Evolutionary conservation across 768 basidiomycete genomes (phyloP).

Genomic region (Lentinula edodes): DNA sequence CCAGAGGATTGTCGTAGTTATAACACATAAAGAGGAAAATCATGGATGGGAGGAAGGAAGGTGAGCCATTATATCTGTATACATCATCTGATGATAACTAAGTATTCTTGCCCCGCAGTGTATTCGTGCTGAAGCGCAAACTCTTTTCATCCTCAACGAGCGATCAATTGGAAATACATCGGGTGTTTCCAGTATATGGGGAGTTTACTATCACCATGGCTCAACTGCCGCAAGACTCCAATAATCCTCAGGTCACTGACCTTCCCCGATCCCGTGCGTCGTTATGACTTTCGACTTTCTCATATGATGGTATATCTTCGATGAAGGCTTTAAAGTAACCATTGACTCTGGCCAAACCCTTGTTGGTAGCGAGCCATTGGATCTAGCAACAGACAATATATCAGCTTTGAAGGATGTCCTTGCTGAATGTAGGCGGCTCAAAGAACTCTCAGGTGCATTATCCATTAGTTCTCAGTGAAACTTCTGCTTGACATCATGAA

Average conservation of each 20-base stretch:
- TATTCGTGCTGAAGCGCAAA: constrained; percentile 31
- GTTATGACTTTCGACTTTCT: not conserved
- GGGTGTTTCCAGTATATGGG: constrained; percentile 52
- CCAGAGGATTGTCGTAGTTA: constrained; percentile 39
- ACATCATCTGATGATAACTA: not conserved
- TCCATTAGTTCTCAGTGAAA: constrained; percentile 1
- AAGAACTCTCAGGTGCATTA: constrained; percentile 40
- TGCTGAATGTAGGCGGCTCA: constrained; percentile 53
- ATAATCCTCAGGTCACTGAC: constrained; percentile 25
- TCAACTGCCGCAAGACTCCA: constrained; percentile 34
- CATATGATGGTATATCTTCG: too few relatives aligned
- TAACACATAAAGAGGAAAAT: constrained; percentile 40
- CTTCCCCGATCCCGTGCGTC: constrained; percentile 34
- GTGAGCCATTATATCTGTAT: constrained; percentile 25
- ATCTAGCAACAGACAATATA: constrained; percentile 43
- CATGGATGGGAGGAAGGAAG: constrained; percentile 48
- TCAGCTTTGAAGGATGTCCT: constrained; percentile 41
- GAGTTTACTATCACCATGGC: constrained; percentile 52
- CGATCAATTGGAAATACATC: constrained; percentile 39
- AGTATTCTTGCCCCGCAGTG: constrained; percentile 2
- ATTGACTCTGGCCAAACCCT: constrained; percentile 7
- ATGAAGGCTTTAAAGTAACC: constrained; percentile 8
- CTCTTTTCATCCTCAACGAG: constrained; percentile 33
- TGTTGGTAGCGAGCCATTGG: constrained; percentile 23
- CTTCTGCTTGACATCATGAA: not conserved